A percentile compares a stretch with the other conserved stretches of the same genome.
These are phyloP conservation scores for Lithohypha guttulata DNA, from an alignment of 2,329 filamentous ascomycete species.

Conservation along the genomic window DNA sequence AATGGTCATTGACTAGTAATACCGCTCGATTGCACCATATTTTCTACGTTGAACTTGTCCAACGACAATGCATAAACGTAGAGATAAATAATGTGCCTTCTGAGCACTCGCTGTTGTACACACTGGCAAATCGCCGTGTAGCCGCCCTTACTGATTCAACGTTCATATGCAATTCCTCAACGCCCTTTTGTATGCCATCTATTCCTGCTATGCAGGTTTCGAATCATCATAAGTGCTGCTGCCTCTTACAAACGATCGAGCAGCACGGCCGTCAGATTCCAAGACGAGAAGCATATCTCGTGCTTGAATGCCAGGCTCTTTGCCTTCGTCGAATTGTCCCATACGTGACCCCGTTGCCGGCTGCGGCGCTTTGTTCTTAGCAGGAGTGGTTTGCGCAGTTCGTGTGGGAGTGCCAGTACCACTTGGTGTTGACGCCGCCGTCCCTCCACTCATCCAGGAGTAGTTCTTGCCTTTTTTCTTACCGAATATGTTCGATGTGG, in stretches of 20 bases:
- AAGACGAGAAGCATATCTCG: constrained; percentile 71
- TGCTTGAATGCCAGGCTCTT: constrained; percentile 69
- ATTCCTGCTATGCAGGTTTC: background rate
- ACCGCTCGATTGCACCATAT: no score
- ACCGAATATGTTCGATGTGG: constrained; percentile 52
- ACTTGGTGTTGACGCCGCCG: constrained; percentile 19
- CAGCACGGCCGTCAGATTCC: constrained; percentile 58
- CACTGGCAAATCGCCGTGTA: no score
- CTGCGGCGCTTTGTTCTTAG: constrained; percentile 18
- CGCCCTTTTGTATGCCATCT: no score
- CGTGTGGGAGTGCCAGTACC: constrained; percentile 10
- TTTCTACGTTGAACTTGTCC: background rate
- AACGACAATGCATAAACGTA: background rate
- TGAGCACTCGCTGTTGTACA: background rate
- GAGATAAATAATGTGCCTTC: background rate
- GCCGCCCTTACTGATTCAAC: no score
- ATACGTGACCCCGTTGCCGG: constrained; percentile 44
- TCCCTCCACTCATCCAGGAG: constrained; percentile 35
- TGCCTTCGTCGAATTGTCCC: constrained; percentile 68
- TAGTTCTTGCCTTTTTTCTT: constrained; percentile 37
- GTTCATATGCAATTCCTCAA: no score
- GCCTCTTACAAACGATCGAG: constrained; percentile 34
- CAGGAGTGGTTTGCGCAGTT: constrained; percentile 14
- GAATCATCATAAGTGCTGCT: constrained; percentile 8
- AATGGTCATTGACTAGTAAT: no score